Percentiles rank a stretch among this genome's conserved stretches.
These are phyloP conservation scores for Lentinula novae-zelandiae DNA, from an alignment of 1,284 basidiomycete genomes.

Conservation along the genomic window DNA sequence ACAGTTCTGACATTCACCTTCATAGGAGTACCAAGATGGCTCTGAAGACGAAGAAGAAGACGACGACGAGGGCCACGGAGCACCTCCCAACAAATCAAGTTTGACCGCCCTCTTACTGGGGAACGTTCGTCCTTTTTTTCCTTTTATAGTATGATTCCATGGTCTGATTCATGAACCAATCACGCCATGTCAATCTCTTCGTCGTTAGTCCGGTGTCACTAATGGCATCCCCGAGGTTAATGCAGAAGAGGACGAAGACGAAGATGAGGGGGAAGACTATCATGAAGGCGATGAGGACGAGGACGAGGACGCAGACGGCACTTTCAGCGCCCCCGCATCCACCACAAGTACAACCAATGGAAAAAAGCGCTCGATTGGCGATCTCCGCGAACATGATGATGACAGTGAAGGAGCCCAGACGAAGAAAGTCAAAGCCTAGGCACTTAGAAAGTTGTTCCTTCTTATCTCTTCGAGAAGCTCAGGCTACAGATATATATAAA, in stretches of 20 bases:
- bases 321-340: neutral
- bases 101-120: slow-evolving; percentile 12
- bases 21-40: neutral
- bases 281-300: slow-evolving; percentile 14
- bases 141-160: neutral
- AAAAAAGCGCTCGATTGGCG: slow-evolving; percentile 13
- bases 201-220: neutral
- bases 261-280: slow-evolving; percentile 15
- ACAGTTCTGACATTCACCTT: neutral
- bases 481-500: too few species aligned
- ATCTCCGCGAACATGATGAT: slow-evolving; percentile 3
- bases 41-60: slow-evolving; percentile 8
- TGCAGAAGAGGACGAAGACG: slow-evolving; percentile 12
- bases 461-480: neutral
- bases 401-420: slow-evolving; percentile 1
- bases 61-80: slow-evolving; percentile 4
- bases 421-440: slow-evolving; percentile 13
- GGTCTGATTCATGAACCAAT: neutral
- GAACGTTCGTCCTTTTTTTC: slow-evolving; percentile 5
- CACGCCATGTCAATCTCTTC: neutral
- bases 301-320: neutral
- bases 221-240: slow-evolving; percentile 10
- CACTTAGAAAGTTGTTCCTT: neutral
- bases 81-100: neutral
- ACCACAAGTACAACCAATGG: neutral